phyloP scores from a whole-genome alignment of 768 basidiomycete genomes.

The Suillus fuscotomentosus region DNA sequence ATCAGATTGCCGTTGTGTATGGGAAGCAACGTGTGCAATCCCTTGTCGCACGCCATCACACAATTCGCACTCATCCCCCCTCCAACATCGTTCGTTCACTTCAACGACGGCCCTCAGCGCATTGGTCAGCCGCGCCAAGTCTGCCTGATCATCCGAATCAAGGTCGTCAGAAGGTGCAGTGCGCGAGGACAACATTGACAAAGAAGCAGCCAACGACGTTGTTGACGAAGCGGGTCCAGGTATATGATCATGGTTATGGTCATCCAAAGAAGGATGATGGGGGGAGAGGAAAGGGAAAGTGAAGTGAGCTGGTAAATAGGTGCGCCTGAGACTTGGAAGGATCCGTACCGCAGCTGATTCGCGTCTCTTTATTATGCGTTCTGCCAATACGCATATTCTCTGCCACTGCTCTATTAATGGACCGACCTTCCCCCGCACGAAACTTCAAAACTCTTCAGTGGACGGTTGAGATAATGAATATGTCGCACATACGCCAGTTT shows the following conservation, averaged over 20 bases:
- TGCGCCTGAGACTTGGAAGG: slow-evolving; percentile 57
- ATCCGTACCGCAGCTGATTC: slow-evolving; percentile 89
- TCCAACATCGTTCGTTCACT: slow-evolving; percentile 79
- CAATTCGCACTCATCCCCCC: slow-evolving; percentile 78
- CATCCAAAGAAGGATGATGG: slow-evolving; percentile 26
- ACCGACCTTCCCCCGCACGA: slow-evolving; percentile 72
- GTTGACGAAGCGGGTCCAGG: slow-evolving; percentile 21
- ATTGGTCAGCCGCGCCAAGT: slow-evolving; percentile 80
- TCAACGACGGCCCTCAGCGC: slow-evolving; percentile 77
- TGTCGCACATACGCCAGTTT: slow-evolving; percentile 64
- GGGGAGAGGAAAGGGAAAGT: slow-evolving; percentile 51
- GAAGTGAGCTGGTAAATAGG: slow-evolving; percentile 71
- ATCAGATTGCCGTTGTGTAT: slow-evolving; percentile 72
- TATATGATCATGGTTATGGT: slow-evolving; percentile 32
- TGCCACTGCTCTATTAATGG: slow-evolving; percentile 90
- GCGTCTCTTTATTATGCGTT: slow-evolving; percentile 86
- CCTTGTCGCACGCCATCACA: slow-evolving; percentile 77
- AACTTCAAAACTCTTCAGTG: slow-evolving; percentile 39
- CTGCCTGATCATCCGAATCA: slow-evolving; percentile 58
- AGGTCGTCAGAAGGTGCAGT: slow-evolving; percentile 18
- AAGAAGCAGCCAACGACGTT: slow-evolving; percentile 14
- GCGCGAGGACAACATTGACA: slow-evolving; percentile 14
- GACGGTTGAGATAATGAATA: slow-evolving; percentile 1
- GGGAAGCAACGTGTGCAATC: slow-evolving; percentile 61
- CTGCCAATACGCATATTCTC: slow-evolving; percentile 80